phyloP scores from a whole-genome alignment of 805 yeast genomes.

The Saccharomycopsis sp. region DNA sequence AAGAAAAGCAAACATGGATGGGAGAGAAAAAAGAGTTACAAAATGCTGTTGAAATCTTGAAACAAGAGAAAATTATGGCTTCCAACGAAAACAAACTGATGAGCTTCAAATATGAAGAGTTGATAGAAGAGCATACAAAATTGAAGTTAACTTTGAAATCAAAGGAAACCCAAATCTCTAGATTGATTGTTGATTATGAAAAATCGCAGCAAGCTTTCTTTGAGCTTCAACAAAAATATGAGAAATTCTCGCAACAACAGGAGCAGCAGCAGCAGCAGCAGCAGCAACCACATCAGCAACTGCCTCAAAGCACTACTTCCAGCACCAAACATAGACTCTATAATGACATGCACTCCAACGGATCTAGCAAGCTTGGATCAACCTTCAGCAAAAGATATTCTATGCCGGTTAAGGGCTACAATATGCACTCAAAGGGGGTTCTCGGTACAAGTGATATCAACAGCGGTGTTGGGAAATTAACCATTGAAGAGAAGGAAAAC shows the following conservation, averaged over 20 bases:
- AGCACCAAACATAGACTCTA: no score
- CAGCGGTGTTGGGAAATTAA: conserved; percentile 24
- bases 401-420: conserved; percentile 9
- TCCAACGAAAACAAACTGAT: conserved; percentile 24
- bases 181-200: conserved; percentile 56
- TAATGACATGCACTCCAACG: no score
- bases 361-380: no score
- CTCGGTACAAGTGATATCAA: conserved; percentile 8
- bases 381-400: no score
- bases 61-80: conserved; percentile 5
- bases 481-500: conserved; percentile 26
- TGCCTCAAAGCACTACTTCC: no score
- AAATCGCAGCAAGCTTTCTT: conserved; percentile 42
- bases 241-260: conserved; percentile 20
- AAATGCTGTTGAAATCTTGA: not conserved
- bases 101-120: conserved; percentile 27
- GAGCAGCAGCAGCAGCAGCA: no score
- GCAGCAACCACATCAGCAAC: no score
- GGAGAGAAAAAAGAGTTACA: conserved; percentile 24
- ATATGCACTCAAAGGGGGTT: no score
- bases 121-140: conserved; percentile 33
- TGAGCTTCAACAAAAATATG: conserved; percentile 29
- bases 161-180: conserved; percentile 56
- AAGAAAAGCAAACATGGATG: conserved; percentile 45
- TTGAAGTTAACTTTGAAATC: conserved; percentile 47